A percentile compares a stretch with the other conserved stretches of the same genome.
These are phyloP conservation scores for Backusella tarrabulga DNA, from an alignment of 192 early-diverging fungal genomes.

Conservation along the genomic window DNA sequence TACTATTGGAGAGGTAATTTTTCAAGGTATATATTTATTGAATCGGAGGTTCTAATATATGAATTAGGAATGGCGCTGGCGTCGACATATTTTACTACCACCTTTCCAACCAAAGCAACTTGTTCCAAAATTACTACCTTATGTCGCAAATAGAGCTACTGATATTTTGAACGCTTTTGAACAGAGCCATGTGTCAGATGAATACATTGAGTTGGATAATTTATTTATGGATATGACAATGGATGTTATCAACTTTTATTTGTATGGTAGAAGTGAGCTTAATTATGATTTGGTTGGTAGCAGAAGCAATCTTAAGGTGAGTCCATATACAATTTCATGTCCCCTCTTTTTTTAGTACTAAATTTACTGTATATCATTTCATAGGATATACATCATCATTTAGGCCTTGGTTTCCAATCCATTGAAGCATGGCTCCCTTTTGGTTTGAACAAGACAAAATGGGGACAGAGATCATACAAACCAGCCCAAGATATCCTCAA, in stretches of 20 bases:
- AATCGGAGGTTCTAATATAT: neutral
- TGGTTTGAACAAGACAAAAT: slow-evolving; percentile 28
- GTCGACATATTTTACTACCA: slow-evolving; percentile 32
- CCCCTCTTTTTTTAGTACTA: neutral
- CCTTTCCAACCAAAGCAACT: slow-evolving; percentile 33
- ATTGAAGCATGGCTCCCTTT: slow-evolving; percentile 27
- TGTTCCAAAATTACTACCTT: slow-evolving; percentile 29
- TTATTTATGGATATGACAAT: slow-evolving; percentile 34
- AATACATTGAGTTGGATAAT: slow-evolving; percentile 29
- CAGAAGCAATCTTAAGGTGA: slow-evolving; percentile 30
- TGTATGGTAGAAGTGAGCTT: slow-evolving; percentile 34
- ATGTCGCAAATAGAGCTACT: slow-evolving; percentile 14
- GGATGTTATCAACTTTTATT: slow-evolving; percentile 40
- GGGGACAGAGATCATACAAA: slow-evolving; percentile 28
- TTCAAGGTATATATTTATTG: neutral
- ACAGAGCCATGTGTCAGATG: neutral
- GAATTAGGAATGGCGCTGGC: slow-evolving; percentile 39
- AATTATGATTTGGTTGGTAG: slow-evolving; percentile 27
- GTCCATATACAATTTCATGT: neutral
- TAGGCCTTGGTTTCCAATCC: slow-evolving; percentile 28
- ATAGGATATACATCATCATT: slow-evolving; percentile 16
- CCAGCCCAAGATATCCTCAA: slow-evolving; percentile 28
- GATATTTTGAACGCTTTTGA: slow-evolving; percentile 3
- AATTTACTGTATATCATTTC: neutral
- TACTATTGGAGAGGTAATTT: slow-evolving; percentile 30